Evolutionary conservation across 2,329 filamentous ascomycete species (phyloP), one percentile per base, ranked within the genome.

Genomic region (Grosmannia penicillata): DNA sequence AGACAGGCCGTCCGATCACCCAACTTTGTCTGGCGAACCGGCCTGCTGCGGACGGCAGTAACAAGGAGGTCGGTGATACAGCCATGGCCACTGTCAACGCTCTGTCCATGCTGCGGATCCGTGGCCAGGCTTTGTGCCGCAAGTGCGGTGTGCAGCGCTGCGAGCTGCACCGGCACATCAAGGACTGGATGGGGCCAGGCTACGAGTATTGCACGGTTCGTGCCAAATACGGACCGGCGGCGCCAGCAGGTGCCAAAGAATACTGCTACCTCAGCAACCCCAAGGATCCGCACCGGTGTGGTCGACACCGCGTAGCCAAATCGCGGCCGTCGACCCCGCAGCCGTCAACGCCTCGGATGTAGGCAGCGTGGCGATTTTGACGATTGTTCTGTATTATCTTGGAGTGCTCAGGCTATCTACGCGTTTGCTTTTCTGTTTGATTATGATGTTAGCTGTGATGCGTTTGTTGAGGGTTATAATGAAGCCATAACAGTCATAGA

Each of bases 121-220:
- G 65, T 39, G 73, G 72, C 18, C 72, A 75, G 49, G 68, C 73
- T 6, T 70, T 73, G 53, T 78, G 74, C 54, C 63, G 68, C 41
- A 75, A 76, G 53, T 78, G 74, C 45, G 72, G 70, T 35, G 65
- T 70, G 42, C 66, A 61, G 29, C 65, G 74, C 26, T 78, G 74
- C 53, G 72, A 77, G 58, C 62, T 78, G 41, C 71, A 76, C 56
- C 67, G 70, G 46, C 74, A 78, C 51, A 64, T 78, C 47, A 62
- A 63, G 49, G 62, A 62, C 29, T 78, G 72, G 70, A 69, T 77
- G 63, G 69, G 68, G 39, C 56, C 60, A 28, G 60, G 54, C 17
- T 56, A 63, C 43, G 73, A 78, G 53, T 78, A 78, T 56, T 78
- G 73, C 58, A 63, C 61, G 41, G 68, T 78, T 46, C 68, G 65